These are phyloP conservation scores for Apiospora phragmitis DNA, from an alignment of 2,329 filamentous ascomycete genomes.

Conservation along the genomic window DNA sequence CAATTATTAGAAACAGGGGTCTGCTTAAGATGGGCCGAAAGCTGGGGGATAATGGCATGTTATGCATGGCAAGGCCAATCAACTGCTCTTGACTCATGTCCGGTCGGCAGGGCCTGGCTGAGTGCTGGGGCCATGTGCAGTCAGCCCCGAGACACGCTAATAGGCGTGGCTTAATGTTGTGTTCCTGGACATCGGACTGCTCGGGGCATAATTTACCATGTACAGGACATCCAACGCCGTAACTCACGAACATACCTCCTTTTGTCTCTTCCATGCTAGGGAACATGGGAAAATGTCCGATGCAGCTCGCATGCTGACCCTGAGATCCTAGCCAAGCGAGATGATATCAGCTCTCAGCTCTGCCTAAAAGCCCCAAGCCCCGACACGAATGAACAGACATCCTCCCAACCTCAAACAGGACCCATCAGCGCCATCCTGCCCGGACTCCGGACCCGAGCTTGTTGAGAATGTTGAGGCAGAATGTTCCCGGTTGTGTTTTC, in stretches of 20 bases:
- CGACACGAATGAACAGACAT: background rate
- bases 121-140: background rate
- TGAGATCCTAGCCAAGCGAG: background rate
- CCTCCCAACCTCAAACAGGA: background rate
- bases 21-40: background rate
- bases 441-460: background rate
- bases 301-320: background rate
- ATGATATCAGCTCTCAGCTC: slow-evolving; percentile 1
- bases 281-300: background rate
- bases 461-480: background rate
- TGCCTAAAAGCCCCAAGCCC: background rate
- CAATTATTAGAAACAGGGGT: background rate
- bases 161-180: background rate
- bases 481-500: background rate
- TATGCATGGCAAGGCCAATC: background rate
- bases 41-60: background rate
- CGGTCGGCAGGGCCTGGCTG: background rate
- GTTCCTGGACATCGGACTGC: background rate
- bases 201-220: background rate
- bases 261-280: background rate
- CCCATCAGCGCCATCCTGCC: background rate
- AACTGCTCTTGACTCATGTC: background rate
- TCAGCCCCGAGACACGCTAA: background rate
- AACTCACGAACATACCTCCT: background rate
- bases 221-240: background rate